Conservation (phyloP, 2,329 filamentous ascomycete genomes). For the Kalaharituber pfeilii region DNA sequence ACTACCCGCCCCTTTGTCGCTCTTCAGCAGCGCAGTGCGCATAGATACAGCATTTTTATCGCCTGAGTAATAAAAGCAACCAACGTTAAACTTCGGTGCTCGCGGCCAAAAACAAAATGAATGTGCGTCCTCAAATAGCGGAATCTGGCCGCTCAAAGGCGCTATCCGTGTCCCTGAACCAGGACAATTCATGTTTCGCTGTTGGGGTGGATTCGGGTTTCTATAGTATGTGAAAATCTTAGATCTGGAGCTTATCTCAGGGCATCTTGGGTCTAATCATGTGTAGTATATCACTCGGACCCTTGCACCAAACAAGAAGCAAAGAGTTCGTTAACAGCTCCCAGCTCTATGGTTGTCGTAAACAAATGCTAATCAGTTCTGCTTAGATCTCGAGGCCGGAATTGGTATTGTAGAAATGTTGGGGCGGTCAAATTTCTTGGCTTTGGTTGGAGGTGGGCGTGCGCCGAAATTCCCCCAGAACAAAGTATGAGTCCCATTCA, state of each 20-base stretch:
- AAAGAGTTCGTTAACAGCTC: conserved; percentile 32
- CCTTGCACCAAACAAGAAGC: conserved; percentile 52
- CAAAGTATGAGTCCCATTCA: conserved; percentile 40
- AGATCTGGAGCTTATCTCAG: conserved; percentile 1
- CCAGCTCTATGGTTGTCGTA: conserved; percentile 17
- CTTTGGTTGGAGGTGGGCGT: conserved; percentile 72
- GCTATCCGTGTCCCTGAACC: conserved; percentile 71
- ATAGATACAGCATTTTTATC: no score
- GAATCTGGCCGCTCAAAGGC: conserved; percentile 55
- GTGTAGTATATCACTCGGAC: conserved; percentile 52
- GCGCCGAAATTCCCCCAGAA: conserved; percentile 74
- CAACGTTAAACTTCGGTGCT: no score
- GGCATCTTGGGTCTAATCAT: conserved; percentile 7
- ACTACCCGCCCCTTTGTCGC: no score
- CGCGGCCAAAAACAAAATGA: no score
- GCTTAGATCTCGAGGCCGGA: conserved; percentile 57
- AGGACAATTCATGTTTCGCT: conserved; percentile 67
- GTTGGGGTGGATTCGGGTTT: conserved; percentile 76
- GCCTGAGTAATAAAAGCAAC: no score
- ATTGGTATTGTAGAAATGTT: conserved; percentile 76
- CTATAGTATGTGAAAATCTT: conserved; percentile 43
- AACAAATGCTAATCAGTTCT: conserved; percentile 6
- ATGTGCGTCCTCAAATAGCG: conserved; percentile 74
- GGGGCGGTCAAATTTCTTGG: conserved; percentile 69
- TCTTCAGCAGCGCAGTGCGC: no score